Conservation (phyloP, 1,284 basidiomycete species). For the Naganishia albida region DNA sequence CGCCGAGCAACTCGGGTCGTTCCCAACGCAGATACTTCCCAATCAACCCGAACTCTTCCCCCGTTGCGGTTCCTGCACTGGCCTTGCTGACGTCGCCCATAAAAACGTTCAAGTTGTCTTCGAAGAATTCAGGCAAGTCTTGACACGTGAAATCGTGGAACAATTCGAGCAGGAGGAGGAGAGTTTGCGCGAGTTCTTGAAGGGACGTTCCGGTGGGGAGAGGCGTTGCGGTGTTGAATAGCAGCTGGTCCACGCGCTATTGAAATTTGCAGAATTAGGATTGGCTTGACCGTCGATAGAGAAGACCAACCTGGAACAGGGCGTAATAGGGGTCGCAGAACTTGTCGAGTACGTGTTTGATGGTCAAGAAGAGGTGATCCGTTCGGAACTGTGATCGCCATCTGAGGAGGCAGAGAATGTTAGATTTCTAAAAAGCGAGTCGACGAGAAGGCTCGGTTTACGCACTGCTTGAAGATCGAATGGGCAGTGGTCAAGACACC, state of each 20-base stretch:
- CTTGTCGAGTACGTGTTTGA: conserved; percentile 84
- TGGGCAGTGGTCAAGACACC: conserved; percentile 92
- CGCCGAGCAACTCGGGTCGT: conserved; percentile 66
- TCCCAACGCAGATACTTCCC: conserved; percentile 79
- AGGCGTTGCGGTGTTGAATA: conserved; percentile 48
- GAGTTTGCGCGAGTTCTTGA: conserved; percentile 65
- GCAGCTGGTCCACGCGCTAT: conserved; percentile 56
- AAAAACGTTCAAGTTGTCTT: conserved; percentile 81
- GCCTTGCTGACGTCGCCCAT: conserved; percentile 61
- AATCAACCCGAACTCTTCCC: conserved; percentile 64
- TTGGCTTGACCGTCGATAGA: conserved; percentile 46
- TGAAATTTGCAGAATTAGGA: conserved; percentile 53
- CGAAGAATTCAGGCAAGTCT: conserved; percentile 90
- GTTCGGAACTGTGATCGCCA: conserved; percentile 91
- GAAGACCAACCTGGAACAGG: conserved; percentile 64
- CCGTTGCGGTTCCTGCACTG: conserved; percentile 36
- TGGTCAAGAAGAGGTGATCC: conserved; percentile 82
- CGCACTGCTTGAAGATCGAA: conserved; percentile 78
- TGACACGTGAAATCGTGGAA: conserved; percentile 95
- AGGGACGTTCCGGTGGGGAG: conserved; percentile 52
- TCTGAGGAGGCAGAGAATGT: conserved; percentile 38
- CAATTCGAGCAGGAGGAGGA: conserved; percentile 78
- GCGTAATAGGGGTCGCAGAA: conserved; percentile 83
- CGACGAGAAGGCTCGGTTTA: not conserved
- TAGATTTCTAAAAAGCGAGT: too few species aligned